Base-by-base conservation (phyloP, 805 yeast species). In the Isabelozyma rhagii region DNA sequence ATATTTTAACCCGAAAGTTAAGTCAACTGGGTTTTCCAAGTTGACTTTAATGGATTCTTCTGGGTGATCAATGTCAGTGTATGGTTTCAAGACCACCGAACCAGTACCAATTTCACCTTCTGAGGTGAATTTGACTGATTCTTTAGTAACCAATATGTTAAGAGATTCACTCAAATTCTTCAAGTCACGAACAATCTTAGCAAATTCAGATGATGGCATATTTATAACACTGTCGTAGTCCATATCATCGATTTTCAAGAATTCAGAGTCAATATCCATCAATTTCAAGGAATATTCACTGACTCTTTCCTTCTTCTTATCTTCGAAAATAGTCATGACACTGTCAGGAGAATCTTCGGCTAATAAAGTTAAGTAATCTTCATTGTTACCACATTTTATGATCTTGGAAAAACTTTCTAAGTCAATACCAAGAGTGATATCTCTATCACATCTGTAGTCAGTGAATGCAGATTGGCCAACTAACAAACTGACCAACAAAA, bases 201-300 rank as follows among this genome's bases (percentile, higher is more conserved):
- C 84, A 71, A 94, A 90, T 62, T 93, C 98, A 25, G 79, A 60
- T 21, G 97, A 77, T 51, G 98, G 97, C 87, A 94, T 81, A 51
- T 89, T 83, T 60, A 94, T 79, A 53, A 87, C 84, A 39, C 94
- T 83, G 64, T 89, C 96, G 67, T 87, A 88, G 55, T 89, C 96
- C 83, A 92, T 85, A 60, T 91, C 98, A 60, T 96, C 98, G 66
- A 94, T 89, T 60, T 88, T 85, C 61, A 94, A 81, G 74, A 89
- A 89, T 66, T 94, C 98, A 47, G 96, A 89, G 68, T 94, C 98
- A 58, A 94, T 90, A 65, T 93, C 96, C 97, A 94, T 91, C 66
- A 94, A 81, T 68, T 91, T 91, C 66, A 94, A 80, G 45, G 87
- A 81, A 72, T 88, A 94, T 76, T 93, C 98, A 54, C 96, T 86